phyloP scores from a whole-genome alignment of 1,284 basidiomycete species.

The Tremellales sp. region DNA sequence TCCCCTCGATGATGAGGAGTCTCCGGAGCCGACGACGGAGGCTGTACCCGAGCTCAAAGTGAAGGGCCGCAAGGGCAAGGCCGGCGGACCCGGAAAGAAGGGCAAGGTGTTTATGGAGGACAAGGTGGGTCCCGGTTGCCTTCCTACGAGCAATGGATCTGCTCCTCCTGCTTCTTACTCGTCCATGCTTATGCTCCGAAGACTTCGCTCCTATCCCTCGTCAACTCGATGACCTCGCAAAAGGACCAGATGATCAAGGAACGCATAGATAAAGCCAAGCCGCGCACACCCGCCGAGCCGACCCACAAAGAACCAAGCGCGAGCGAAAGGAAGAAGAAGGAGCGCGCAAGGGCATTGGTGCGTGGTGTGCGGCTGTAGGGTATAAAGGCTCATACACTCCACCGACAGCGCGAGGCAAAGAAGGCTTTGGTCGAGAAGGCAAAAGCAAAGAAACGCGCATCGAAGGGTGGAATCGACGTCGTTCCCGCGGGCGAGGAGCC shows the following conservation, averaged over 20 bases:
- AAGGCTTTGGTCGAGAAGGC: conserved; percentile 5
- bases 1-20: neutral
- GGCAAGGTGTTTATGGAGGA: conserved; percentile 46
- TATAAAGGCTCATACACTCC: neutral
- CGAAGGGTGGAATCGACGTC: neutral
- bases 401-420: conserved; percentile 3
- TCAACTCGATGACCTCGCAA: neutral
- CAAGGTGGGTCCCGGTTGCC: conserved; percentile 29
- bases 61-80: conserved; percentile 18
- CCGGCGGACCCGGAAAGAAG: conserved; percentile 41
- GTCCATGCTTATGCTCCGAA: neutral
- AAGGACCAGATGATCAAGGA: neutral
- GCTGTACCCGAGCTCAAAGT: neutral
- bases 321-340: conserved; percentile 5
- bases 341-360: conserved; percentile 4
- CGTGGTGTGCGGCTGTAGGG: neutral
- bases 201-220: neutral
- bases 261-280: neutral
- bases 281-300: neutral
- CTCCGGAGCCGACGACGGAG: neutral
- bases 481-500: neutral
- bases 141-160: neutral
- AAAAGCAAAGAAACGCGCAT: neutral
- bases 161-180: neutral
- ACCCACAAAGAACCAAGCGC: neutral